A percentile compares a stretch with the other conserved stretches of the same genome.
Conservation (phyloP, 169 alveolate species). For the Sarcocystis neurona region DNA sequence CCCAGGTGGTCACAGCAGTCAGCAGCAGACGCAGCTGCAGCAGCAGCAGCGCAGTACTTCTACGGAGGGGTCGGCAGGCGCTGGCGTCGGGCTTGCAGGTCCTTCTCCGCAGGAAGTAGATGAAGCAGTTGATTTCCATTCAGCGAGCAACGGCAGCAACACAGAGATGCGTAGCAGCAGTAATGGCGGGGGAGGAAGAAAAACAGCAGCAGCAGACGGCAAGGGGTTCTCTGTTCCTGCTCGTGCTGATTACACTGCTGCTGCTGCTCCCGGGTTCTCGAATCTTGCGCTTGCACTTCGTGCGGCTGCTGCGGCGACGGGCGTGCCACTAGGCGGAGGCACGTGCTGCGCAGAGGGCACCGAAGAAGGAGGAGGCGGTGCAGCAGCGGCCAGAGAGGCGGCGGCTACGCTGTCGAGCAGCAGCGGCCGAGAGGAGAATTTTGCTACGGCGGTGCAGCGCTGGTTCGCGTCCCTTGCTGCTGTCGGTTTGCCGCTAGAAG, state of each 20-base stretch:
- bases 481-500: slow-evolving; percentile 7
- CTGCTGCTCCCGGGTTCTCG: no score
- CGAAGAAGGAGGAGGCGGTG: not conserved
- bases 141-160: slow-evolving; percentile 37
- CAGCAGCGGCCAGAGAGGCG: not conserved
- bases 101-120: no score
- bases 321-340: no score
- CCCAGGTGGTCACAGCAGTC: no score
- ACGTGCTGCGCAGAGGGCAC: not conserved
- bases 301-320: no score
- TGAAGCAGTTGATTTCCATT: no score
- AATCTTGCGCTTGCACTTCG: no score
- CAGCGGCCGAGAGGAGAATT: no score
- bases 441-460: not conserved
- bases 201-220: not conserved
- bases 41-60: no score
- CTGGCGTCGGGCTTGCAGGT: no score
- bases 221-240: not conserved
- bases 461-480: slow-evolving; percentile 36
- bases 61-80: no score
- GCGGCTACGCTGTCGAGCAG: no score
- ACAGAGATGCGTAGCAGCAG: not conserved
- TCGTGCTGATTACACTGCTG: not conserved
- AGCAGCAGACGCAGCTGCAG: not conserved
- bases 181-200: not conserved